Evolutionary conservation across 768 basidiomycete genomes (phyloP), one percentile per base, ranked within the genome.

Genomic region (Calocybe indica): DNA sequence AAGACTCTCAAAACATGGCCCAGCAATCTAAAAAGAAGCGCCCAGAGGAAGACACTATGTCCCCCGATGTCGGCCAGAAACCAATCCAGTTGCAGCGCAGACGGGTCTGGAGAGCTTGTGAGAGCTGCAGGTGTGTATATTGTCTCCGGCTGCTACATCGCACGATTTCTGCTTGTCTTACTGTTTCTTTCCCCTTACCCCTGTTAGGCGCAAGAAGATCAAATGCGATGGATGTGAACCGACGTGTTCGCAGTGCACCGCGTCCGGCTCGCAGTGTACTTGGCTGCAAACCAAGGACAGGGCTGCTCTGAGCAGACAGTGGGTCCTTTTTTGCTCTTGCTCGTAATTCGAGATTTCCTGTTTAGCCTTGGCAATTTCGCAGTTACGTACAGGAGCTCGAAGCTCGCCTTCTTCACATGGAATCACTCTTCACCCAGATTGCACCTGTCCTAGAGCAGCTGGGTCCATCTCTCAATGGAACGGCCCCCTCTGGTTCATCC

Each of bases 311-410:
- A 92, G 91, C 61, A 76, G 90, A 73, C 90, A 92, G 90, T 92
- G 62, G 54, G 90, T 75, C 45, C 45, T 33, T 43, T 41, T 52
- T 31, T 28, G 29, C 22, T 29, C 28, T 48, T 14, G 40, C 43
- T 30, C 14, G 38, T 28, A 34, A 46, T 32, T 46, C 46, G 47
- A 53, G 49, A 55, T 59, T 40, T 22, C 12, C 7, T 44, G 30
- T 40, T 55, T 54, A 58, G 51, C 50, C 32, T 34, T 62, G 52
- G 15, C 40, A 38, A 12, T 43, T 55, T 22, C 2, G 13, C 48
- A 92, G 90, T 62, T 92, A 92, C 74, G 90, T 92, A 2, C 90
- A 92, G 62, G 91, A 92, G 61, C 84, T 92, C 37, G 90, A 92
- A 71, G 85, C 88, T 13, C 80, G 90, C 43, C 71, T 92, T 28